Percentiles rank a stretch among this genome's conserved stretches.
Conservation (phyloP, 2,329 filamentous ascomycete species). For the Fusarium metavorans region DNA sequence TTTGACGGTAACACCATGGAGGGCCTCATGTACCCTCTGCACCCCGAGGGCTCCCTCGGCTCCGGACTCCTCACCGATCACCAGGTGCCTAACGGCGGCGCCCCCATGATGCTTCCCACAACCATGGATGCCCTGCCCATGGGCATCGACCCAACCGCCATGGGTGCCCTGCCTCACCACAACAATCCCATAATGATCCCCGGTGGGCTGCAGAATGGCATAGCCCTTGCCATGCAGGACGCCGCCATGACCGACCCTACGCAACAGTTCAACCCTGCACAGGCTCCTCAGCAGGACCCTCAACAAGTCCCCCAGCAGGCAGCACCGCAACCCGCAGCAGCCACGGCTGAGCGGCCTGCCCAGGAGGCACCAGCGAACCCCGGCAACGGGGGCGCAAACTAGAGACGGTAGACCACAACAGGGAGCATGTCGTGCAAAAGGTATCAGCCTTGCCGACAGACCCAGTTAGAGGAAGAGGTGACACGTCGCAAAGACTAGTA, state of each 20-base stretch:
- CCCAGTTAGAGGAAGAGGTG: conserved; percentile 1
- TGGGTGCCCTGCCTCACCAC: conserved; percentile 42
- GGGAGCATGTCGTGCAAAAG: not conserved
- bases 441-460: not conserved
- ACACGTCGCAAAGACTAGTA: conserved; percentile 8
- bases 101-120: conserved; percentile 38
- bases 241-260: conserved; percentile 24
- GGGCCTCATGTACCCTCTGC: conserved; percentile 83
- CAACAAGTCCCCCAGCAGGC: conserved; percentile 3
- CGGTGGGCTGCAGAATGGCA: conserved; percentile 29
- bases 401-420: not conserved
- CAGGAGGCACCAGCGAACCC: conserved; percentile 16
- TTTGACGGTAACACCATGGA: conserved; percentile 89
- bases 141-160: conserved; percentile 37
- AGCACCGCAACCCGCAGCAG: conserved; percentile 1
- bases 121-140: conserved; percentile 42
- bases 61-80: conserved; percentile 56
- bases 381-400: conserved; percentile 8
- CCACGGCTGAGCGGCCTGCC: conserved; percentile 24
- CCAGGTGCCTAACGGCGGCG: conserved; percentile 39
- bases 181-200: conserved; percentile 41
- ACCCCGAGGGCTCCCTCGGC: conserved; percentile 73
- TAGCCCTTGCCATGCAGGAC: conserved; percentile 31
- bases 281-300: conserved; percentile 7
- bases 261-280: conserved; percentile 22